A percentile compares a stretch with the other conserved stretches of the same genome.
Evolutionary conservation across 345 rosid species (phyloP).

Genomic region (Pistacia atlantica): DNA sequence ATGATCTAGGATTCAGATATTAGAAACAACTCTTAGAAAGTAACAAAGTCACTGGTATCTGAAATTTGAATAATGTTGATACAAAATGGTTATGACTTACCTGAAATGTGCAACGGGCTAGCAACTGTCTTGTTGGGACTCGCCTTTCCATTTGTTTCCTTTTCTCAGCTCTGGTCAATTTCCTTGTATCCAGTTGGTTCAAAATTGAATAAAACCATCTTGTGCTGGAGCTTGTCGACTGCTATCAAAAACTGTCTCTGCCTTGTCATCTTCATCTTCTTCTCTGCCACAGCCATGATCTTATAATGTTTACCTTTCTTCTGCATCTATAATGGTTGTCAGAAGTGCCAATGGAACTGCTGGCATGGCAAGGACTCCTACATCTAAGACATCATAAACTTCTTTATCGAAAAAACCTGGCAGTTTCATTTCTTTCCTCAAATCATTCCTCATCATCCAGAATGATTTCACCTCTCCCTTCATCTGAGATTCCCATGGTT

Average conservation of each 20-base stretch:
- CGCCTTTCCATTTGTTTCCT: conserved; percentile 15
- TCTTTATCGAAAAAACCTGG: conserved; percentile 34
- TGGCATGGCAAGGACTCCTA: conserved; percentile 15
- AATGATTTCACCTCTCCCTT: conserved; percentile 29
- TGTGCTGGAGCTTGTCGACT: conserved; percentile 3
- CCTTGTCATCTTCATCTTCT: conserved; percentile 9
- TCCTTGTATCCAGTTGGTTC: conserved; percentile 19
- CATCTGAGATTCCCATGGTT: conserved; percentile 32
- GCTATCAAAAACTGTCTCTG: conserved; percentile 11
- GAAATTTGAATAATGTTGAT: neutral
- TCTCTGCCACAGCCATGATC: conserved; percentile 8
- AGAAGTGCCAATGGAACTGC: conserved; percentile 31
- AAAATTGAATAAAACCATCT: conserved; percentile 9
- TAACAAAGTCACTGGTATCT: neutral
- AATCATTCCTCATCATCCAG: conserved; percentile 34
- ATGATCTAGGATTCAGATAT: neutral
- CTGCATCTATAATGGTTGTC: conserved; percentile 3
- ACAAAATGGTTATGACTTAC: conserved; percentile 6
- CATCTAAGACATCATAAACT: conserved; percentile 30
- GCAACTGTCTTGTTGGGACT: conserved; percentile 1
- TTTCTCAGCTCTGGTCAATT: conserved; percentile 17
- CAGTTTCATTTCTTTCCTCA: conserved; percentile 34
- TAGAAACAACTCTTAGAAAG: neutral
- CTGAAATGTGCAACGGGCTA: conserved; percentile 17
- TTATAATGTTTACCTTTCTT: neutral